A percentile compares a stretch with the other conserved stretches of the same genome.
Conservation (phyloP, 169 alveolate genomes). For the Plasmodium gaboni region DNA sequence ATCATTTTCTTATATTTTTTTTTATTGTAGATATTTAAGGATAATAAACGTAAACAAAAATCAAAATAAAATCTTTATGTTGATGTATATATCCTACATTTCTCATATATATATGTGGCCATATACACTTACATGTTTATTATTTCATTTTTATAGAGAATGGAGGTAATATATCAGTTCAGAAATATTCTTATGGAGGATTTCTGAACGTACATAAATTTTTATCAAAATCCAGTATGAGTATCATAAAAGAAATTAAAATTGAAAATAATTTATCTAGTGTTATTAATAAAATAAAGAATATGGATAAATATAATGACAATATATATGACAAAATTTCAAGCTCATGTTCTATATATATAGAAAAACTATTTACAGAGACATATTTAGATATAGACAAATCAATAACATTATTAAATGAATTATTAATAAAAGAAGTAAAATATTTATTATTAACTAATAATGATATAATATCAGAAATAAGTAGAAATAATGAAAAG, state of each 20-base stretch:
- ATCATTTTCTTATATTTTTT: not conserved
- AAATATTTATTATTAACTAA: constrained; percentile 47
- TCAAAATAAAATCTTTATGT: not conserved
- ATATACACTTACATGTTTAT: not conserved
- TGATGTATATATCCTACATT: not conserved
- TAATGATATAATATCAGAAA: constrained; percentile 24
- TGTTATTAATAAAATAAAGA: constrained; percentile 5
- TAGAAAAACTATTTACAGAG: constrained; percentile 58
- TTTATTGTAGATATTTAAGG: constrained; percentile 30
- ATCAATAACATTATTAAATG: constrained; percentile 40
- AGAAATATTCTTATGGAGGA: constrained; percentile 59
- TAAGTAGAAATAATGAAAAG: constrained; percentile 31
- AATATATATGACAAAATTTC: constrained; percentile 26
- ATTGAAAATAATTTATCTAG: constrained; percentile 14
- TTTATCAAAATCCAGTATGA: constrained; percentile 19
- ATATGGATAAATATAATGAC: constrained; percentile 25
- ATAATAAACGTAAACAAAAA: constrained; percentile 12
- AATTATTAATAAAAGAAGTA: constrained; percentile 69
- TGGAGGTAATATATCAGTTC: constrained; percentile 29
- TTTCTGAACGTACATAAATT: constrained; percentile 35
- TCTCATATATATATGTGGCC: not conserved
- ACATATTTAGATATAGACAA: constrained; percentile 34
- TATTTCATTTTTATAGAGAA: constrained; percentile 5
- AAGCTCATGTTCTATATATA: constrained; percentile 25
- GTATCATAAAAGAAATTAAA: constrained; percentile 39